Evolutionary conservation across 2,329 filamentous ascomycete genomes (phyloP), one percentile per base, ranked within the genome.

Genomic region (Xylariaceae sp.): DNA sequence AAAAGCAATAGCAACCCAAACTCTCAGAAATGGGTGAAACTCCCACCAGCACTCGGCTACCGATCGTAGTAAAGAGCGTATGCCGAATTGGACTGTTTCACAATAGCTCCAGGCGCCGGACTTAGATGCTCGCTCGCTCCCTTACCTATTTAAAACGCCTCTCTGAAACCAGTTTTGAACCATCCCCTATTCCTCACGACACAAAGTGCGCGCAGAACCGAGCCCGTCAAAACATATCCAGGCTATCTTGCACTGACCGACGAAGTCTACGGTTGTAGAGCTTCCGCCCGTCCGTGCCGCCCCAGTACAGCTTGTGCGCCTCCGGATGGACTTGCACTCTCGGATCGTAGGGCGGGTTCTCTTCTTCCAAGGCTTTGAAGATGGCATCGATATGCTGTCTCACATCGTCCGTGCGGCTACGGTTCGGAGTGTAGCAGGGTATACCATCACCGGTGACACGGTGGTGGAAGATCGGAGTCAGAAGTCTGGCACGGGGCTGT

Each of bases 221-320:
- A 14, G 33, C 19, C 12, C 6, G 17, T 43, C 58, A 62, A 18
- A 69, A 73, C 67, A 71, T 83, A 75, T 86, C 82, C 71, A 82
- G 76, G 61, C 81, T 85, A 56, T 79, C 72, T 65, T 85, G 87
- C 3, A 94, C 87, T 10, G 87, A 88, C 60, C 89, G 80, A 46
- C 92, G 82, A 54, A 97, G 75, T 53, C 83, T 82, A 46, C 92
- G 82, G 61, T 87, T 90, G 71, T 97, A 97, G 57, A 82, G 71
- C 70, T 91, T 96, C 65, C 88, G 87, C 46, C 92, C 86, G 2
- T 90, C 86, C 1, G 80, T 71, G 4, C 77, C 77, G 3, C 90
- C 90, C 92, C 94, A 99, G 64, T 86, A 94, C 41, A 97, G 74
- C 67, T 85, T 89, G 38, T 87, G 85, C 2, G 91, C 90, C 62